These are phyloP conservation scores for Venturiaceae sp. DNA, from an alignment of 2,329 filamentous ascomycete species.

Conservation along the genomic window DNA sequence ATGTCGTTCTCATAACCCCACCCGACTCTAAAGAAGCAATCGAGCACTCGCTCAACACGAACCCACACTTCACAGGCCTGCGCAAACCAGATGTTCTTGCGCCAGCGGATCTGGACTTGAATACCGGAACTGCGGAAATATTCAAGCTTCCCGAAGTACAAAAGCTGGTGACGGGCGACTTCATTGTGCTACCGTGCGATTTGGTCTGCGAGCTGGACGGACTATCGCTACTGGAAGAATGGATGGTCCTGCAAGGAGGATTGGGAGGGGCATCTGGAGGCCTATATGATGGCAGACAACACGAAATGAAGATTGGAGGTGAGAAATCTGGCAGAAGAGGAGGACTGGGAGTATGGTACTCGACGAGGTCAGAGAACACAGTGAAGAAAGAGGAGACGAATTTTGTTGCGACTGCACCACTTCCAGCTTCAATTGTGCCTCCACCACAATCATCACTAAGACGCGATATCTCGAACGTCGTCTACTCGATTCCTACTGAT, in stretches of 20 bases:
- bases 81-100: slow-evolving; percentile 68
- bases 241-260: slow-evolving; percentile 77
- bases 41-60: slow-evolving; percentile 61
- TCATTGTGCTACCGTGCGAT: slow-evolving; percentile 86
- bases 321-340: slow-evolving; percentile 57
- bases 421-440: slow-evolving; percentile 48
- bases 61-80: slow-evolving; percentile 66
- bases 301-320: slow-evolving; percentile 40
- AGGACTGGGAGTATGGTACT: slow-evolving; percentile 83
- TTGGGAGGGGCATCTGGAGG: slow-evolving; percentile 51
- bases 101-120: slow-evolving; percentile 66
- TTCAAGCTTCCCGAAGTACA: slow-evolving; percentile 76
- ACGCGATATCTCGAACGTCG: slow-evolving; percentile 62
- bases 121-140: slow-evolving; percentile 82
- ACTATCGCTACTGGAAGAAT: slow-evolving; percentile 74
- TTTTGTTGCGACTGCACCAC: slow-evolving; percentile 70
- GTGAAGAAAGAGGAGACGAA: slow-evolving; percentile 90
- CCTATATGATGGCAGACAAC: slow-evolving; percentile 28
- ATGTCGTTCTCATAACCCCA: slow-evolving; percentile 48
- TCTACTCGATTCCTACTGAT: slow-evolving; percentile 81
- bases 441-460: slow-evolving; percentile 56
- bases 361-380: slow-evolving; percentile 66
- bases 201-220: slow-evolving; percentile 83
- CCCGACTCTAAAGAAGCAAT: slow-evolving; percentile 54
- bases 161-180: slow-evolving; percentile 70